Percentiles rank a stretch among this genome's conserved stretches.
These are phyloP conservation scores for Taphrina pruni DNA, from an alignment of 1,139 yeast species.

Conservation along the genomic window DNA sequence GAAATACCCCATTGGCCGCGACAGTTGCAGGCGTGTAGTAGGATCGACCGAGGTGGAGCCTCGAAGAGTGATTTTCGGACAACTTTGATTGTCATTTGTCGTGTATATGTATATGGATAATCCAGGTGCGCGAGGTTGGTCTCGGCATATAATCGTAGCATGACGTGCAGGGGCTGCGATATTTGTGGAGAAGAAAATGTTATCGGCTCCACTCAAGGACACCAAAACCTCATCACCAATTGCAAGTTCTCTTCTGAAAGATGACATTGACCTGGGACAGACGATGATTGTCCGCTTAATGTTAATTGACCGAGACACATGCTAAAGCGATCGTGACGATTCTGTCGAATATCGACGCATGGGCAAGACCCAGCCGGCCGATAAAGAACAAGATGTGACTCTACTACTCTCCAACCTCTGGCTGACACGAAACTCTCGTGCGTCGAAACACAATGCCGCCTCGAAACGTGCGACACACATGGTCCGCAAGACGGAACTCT, in stretches of 20 bases:
- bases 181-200: slow-evolving; percentile 1
- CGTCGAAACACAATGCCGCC: background rate
- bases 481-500: slow-evolving; percentile 2
- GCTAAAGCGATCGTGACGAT: no score
- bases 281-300: no score
- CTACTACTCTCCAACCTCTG: slow-evolving; percentile 10
- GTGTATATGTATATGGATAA: background rate
- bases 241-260: no score
- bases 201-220: slow-evolving; percentile 5
- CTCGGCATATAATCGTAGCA: no score
- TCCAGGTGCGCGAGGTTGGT: no score
- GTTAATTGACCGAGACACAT: no score
- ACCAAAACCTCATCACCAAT: background rate
- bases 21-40: slow-evolving; percentile 35
- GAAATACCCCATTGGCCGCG: slow-evolving; percentile 19
- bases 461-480: background rate
- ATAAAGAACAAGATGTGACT: slow-evolving; percentile 11
- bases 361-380: background rate
- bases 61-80: slow-evolving; percentile 16
- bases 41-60: slow-evolving; percentile 11
- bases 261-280: no score
- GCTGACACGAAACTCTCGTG: slow-evolving; percentile 2
- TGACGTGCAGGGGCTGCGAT: no score
- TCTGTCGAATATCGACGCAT: background rate
- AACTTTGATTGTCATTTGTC: slow-evolving; percentile 15